Evolutionary conservation across 2,329 filamentous ascomycete genomes (phyloP).

Genomic region (Pestalotiopsis sp.): DNA sequence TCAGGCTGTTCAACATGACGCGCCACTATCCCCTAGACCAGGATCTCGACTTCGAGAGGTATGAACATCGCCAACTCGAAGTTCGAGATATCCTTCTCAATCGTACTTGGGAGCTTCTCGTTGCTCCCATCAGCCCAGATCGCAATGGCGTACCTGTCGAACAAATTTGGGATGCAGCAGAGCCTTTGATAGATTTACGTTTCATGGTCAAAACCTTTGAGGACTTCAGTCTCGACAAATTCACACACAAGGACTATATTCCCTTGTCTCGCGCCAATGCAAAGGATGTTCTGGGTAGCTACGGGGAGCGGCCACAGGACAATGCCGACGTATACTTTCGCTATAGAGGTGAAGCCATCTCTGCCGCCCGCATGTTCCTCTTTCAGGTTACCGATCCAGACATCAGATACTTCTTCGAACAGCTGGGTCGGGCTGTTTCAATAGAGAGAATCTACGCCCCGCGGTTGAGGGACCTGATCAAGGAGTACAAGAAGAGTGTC

Average conservation of each 20-base stretch:
- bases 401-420: slow-evolving; percentile 8
- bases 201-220: background rate
- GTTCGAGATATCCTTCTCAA: slow-evolving; percentile 33
- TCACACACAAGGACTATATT: slow-evolving; percentile 21
- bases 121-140: slow-evolving; percentile 22
- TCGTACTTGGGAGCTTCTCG: slow-evolving; percentile 31
- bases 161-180: background rate
- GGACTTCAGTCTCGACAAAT: slow-evolving; percentile 14
- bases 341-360: slow-evolving; percentile 13
- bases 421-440: background rate
- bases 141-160: slow-evolving; percentile 13
- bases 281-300: slow-evolving; percentile 27
- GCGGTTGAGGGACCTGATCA: background rate
- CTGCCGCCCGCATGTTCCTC: background rate
- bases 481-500: background rate
- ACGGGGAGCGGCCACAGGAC: background rate
- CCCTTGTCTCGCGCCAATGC: slow-evolving; percentile 27
- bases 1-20: slow-evolving; percentile 6
- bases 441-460: background rate
- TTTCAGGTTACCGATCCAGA: slow-evolving; percentile 17
- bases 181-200: too few species aligned
- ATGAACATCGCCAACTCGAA: slow-evolving; percentile 32
- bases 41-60: slow-evolving; percentile 33
- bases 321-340: too few species aligned
- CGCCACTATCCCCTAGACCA: slow-evolving; percentile 35